Conservation (phyloP, 176 grass and related monocot species). For the Oryza glaberrima region DNA sequence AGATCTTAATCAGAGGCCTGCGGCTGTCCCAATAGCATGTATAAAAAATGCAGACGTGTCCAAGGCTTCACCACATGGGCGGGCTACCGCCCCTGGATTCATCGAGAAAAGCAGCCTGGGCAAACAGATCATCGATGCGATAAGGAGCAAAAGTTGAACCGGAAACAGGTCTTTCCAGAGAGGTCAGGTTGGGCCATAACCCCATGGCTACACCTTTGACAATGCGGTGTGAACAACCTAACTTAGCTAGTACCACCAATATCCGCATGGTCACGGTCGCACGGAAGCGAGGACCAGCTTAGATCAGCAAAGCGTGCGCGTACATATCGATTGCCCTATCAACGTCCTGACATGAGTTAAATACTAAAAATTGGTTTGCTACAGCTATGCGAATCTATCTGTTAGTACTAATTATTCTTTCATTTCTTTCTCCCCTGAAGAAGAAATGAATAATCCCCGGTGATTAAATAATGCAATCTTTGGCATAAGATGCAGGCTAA, state of each 20-base stretch:
- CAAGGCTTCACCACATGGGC: conserved; percentile 30
- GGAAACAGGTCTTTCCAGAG: conserved; percentile 24
- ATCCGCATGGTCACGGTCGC: background rate
- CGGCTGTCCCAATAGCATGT: background rate
- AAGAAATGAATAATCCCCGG: background rate
- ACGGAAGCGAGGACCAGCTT: background rate
- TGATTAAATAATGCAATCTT: background rate
- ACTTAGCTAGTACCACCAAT: background rate
- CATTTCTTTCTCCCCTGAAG: background rate
- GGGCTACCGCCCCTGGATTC: conserved; percentile 15
- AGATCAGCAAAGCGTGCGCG: conserved; percentile 3
- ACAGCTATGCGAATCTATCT: background rate
- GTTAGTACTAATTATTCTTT: background rate
- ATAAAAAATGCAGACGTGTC: conserved; percentile 16
- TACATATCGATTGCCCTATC: background rate
- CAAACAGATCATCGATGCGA: conserved; percentile 10
- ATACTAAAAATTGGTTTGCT: background rate
- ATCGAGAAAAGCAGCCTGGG: conserved; percentile 21
- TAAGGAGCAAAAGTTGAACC: conserved; percentile 39
- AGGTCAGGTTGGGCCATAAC: conserved; percentile 1
- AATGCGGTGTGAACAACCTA: conserved; percentile 22
- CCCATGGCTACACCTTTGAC: background rate
- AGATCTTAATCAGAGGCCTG: conserved; percentile 11
- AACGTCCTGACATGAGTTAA: background rate
- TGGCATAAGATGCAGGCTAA: background rate